A percentile compares a stretch with the other conserved stretches of the same genome.
phyloP scores from a whole-genome alignment of 2,329 filamentous ascomycete species.

The Beauveria sp. region DNA sequence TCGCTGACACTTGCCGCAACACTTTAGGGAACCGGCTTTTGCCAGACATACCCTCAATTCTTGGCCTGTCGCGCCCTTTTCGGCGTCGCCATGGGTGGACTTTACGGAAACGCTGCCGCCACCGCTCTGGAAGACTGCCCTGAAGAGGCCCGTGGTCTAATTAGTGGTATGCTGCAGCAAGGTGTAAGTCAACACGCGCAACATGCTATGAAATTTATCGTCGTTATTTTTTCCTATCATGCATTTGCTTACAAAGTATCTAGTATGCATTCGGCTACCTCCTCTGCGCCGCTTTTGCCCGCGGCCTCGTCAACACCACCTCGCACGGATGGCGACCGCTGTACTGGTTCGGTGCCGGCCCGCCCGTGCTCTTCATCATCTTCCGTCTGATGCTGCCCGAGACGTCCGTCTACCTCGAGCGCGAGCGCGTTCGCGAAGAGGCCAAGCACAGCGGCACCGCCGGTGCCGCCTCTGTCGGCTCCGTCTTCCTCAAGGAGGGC shows the following conservation, averaged over 20 bases:
- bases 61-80: conserved; percentile 69
- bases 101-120: conserved; percentile 72
- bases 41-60: conserved; percentile 60
- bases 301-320: conserved; percentile 68
- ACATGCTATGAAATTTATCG: background rate
- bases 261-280: conserved; percentile 60
- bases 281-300: conserved; percentile 48
- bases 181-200: conserved; percentile 34
- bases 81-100: conserved; percentile 73
- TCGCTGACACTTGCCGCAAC: background rate
- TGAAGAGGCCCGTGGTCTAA: conserved; percentile 59
- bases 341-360: conserved; percentile 82
- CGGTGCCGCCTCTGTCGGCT: conserved; percentile 34
- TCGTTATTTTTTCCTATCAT: too few relatives aligned
- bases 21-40: conserved; percentile 56
- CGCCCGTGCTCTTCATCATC: conserved; percentile 71
- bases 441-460: conserved; percentile 17
- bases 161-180: conserved; percentile 70
- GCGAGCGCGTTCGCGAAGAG: conserved; percentile 52
- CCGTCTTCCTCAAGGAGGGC: conserved; percentile 64
- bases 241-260: background rate
- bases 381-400: conserved; percentile 74
- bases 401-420: conserved; percentile 63
- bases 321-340: conserved; percentile 74
- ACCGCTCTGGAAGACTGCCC: conserved; percentile 73